Evolutionary conservation across 1,284 basidiomycete species (phyloP), one percentile per base, ranked within the genome.

Genomic region (Rhodofomes roseus): DNA sequence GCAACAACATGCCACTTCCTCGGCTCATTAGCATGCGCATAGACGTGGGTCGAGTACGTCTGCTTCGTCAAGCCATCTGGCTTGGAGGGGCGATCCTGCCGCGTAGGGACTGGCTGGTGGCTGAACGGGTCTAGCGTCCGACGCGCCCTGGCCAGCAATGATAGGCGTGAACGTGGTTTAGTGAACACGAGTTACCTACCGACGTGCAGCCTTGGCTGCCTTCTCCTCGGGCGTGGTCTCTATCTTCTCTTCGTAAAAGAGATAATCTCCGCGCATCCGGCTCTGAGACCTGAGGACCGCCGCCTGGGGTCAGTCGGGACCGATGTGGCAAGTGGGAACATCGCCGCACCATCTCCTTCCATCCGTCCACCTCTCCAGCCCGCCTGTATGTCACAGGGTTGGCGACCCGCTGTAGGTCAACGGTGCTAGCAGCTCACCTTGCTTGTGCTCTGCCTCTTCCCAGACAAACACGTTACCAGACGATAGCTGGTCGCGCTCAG

Each of bases 391-490:
- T 14, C 6, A 60, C 57, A 46, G 16, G 34, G 11, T 56, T 62
- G 54, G 48, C 36, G 60, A 44, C 6, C 62, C 54, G 53, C 20
- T 61, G 51, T 36, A 51, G 53, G 44, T 55, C 22, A 52, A 57
- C 34, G 29, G 53, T 20, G 18, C 3, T n/a, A 44, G 54, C 31
- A 37, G 58, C 58, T 55, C 57, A 73, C 71, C 71, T 66, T 73
- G 71, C 64, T 90, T 89, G 56, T 87, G 85, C 66, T 90, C 88
- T 12, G 87, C 88, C 69, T 91, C 89, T 67, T 91, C 89, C 90
- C 90, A 92, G 43, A 92, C 90, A 66, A 90, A 92, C 37, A 91
- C 81, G 63, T 90, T 87, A 0, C 89, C 89, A 55, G 88, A 87
- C 39, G 71, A 71, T 6, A 92, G 75, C 51, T 84, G 81, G 48